These are phyloP conservation scores for Fraxinus pennsylvanica DNA, from an alignment of 257 asterid species.

Conservation along the genomic window DNA sequence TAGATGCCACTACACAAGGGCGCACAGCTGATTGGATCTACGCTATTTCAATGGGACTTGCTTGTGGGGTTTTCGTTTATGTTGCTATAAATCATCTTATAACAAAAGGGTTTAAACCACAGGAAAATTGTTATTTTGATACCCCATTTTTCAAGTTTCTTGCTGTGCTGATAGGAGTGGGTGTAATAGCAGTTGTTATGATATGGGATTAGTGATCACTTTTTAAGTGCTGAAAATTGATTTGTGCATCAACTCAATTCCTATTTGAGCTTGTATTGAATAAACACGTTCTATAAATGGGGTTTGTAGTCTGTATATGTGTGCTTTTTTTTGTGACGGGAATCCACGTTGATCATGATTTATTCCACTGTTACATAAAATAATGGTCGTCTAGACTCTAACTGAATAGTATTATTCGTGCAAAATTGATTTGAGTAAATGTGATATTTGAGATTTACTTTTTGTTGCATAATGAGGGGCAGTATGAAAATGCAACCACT, in stretches of 20 bases:
- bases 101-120: slow-evolving; percentile 70
- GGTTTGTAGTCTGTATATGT: background rate
- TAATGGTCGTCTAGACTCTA: no score
- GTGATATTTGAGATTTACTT: no score
- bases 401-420: no score
- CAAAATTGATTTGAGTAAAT: no score
- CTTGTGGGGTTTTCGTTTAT: slow-evolving; percentile 75
- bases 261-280: background rate
- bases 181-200: slow-evolving; percentile 77
- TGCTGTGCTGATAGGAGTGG: slow-evolving; percentile 75
- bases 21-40: slow-evolving; percentile 68
- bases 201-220: slow-evolving; percentile 62
- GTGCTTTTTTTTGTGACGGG: background rate
- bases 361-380: no score
- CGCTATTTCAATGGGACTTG: slow-evolving; percentile 82
- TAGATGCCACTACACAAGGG: slow-evolving; percentile 78
- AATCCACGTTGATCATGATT: background rate
- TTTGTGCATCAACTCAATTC: background rate
- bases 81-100: slow-evolving; percentile 84
- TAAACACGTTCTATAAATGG: background rate
- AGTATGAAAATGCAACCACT: no score
- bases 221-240: background rate
- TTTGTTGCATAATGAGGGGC: no score
- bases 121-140: slow-evolving; percentile 41
- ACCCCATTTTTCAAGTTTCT: slow-evolving; percentile 69